These are phyloP conservation scores for Rhodotorula sp. DNA, from an alignment of 1,284 basidiomycete species.

Conservation along the genomic window DNA sequence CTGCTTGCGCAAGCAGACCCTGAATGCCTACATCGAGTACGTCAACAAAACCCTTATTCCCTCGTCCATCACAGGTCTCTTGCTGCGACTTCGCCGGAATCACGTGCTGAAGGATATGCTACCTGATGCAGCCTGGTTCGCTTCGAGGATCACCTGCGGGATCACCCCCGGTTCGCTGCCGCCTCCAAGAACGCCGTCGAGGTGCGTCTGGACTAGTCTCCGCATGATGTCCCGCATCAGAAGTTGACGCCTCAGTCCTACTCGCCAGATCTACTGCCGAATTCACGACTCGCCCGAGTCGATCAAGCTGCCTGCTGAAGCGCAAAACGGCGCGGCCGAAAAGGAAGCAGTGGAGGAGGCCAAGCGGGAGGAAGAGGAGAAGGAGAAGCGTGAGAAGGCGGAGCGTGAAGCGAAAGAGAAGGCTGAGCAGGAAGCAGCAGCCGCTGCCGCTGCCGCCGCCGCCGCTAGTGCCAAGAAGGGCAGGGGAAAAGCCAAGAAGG, in stretches of 20 bases:
- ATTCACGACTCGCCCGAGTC: constrained; percentile 67
- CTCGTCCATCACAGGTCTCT: too few species aligned
- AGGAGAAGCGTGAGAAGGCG: constrained; percentile 35
- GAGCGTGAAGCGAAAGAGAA: constrained; percentile 54
- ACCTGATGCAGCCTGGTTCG: constrained; percentile 53
- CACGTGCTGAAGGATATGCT: not conserved
- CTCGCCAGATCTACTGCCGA: constrained; percentile 64
- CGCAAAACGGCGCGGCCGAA: constrained; percentile 38
- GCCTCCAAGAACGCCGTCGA: constrained; percentile 30
- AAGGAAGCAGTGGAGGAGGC: constrained; percentile 23
- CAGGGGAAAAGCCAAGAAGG: constrained; percentile 67
- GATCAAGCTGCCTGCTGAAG: constrained; percentile 2
- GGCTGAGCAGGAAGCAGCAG: constrained; percentile 62
- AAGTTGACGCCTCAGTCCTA: too few species aligned
- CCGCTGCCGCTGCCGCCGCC: constrained; percentile 68
- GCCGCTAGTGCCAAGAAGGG: constrained; percentile 68
- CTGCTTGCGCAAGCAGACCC: constrained; percentile 81
- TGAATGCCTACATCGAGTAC: constrained; percentile 80
- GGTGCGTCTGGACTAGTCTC: not conserved
- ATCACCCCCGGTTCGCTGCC: constrained; percentile 29
- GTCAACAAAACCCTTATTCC: constrained; percentile 27
- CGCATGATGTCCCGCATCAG: too few species aligned
- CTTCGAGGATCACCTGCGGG: constrained; percentile 29
- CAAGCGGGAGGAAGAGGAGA: constrained; percentile 24
- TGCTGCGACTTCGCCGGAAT: too few species aligned